Evolutionary conservation across 2,329 filamentous ascomycete genomes (phyloP).

Genomic region (Colletotrichum simmondsii): DNA sequence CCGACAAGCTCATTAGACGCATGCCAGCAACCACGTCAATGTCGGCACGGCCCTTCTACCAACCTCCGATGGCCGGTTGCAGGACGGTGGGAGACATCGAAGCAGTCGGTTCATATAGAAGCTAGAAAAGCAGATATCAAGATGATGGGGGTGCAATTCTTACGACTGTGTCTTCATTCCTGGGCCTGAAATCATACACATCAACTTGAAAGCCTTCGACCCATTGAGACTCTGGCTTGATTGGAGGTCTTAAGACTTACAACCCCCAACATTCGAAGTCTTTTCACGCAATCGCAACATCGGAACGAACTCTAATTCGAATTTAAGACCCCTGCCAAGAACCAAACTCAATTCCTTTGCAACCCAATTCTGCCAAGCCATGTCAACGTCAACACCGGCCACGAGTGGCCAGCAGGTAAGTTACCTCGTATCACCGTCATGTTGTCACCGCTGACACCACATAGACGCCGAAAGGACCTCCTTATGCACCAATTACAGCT

Average conservation of each 20-base stretch:
- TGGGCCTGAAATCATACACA: not conserved
- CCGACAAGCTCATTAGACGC: not conserved
- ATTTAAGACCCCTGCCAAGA: not conserved
- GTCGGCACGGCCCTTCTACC: not conserved
- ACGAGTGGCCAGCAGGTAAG: not conserved
- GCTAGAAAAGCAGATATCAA: not conserved
- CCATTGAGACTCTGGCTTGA: not conserved
- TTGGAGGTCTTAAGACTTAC: not conserved
- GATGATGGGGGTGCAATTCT: not conserved
- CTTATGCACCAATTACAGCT: not conserved
- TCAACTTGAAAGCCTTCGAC: not conserved
- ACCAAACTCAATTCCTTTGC: not conserved
- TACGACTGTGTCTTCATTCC: not conserved
- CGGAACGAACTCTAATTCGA: not conserved
- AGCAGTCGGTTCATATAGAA: not conserved
- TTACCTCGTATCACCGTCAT: not conserved
- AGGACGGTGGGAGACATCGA: not conserved
- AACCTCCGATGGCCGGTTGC: not conserved
- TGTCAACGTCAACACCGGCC: not conserved
- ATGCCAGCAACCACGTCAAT: not conserved
- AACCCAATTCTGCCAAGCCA: not conserved
- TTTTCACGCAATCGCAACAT: not conserved
- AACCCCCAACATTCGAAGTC: not conserved
- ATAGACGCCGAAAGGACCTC: not conserved
- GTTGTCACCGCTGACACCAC: not conserved